Conservation (phyloP, 768 basidiomycete genomes). For the Exidia glandulosa region DNA sequence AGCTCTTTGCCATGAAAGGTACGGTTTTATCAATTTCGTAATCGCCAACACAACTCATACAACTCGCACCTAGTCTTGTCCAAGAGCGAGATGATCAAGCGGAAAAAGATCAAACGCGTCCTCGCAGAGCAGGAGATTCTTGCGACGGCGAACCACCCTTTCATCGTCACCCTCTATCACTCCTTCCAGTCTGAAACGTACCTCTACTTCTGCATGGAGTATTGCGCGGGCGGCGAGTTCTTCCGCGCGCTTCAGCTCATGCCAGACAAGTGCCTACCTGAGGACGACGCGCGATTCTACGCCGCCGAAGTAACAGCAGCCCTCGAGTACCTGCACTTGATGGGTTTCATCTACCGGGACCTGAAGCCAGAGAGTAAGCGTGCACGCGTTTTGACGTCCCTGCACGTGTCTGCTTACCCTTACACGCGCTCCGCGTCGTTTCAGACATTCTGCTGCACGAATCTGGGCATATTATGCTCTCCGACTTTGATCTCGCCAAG, state of each 20-base stretch:
- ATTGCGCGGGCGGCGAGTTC: constrained; percentile 99
- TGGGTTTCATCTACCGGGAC: constrained; percentile 99
- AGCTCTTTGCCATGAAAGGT: constrained; percentile 99
- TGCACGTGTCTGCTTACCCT: constrained; percentile 4
- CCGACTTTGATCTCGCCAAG: constrained; percentile 98
- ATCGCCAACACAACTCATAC: constrained; percentile 12
- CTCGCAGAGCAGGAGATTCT: constrained; percentile 98
- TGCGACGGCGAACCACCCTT: constrained; percentile 96
- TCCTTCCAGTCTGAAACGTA: constrained; percentile 98
- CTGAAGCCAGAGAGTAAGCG: constrained; percentile 96
- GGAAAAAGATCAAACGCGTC: constrained; percentile 98
- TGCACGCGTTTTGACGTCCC: background rate
- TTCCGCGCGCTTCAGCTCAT: constrained; percentile 94
- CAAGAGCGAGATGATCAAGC: constrained; percentile 99
- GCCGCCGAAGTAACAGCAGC: constrained; percentile 98
- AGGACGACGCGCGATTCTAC: constrained; percentile 94
- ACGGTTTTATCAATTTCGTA: constrained; percentile 17
- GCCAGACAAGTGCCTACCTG: constrained; percentile 92
- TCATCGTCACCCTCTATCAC: constrained; percentile 98
- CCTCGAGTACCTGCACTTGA: constrained; percentile 95
- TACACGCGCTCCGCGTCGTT: background rate
- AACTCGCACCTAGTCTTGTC: constrained; percentile 61
- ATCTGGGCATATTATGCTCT: constrained; percentile 98
- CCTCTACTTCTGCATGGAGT: constrained; percentile 98
- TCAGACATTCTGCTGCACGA: constrained; percentile 94